Evolutionary conservation across 2,329 filamentous ascomycete species (phyloP).

Genomic region (Passalora sequoiae): DNA sequence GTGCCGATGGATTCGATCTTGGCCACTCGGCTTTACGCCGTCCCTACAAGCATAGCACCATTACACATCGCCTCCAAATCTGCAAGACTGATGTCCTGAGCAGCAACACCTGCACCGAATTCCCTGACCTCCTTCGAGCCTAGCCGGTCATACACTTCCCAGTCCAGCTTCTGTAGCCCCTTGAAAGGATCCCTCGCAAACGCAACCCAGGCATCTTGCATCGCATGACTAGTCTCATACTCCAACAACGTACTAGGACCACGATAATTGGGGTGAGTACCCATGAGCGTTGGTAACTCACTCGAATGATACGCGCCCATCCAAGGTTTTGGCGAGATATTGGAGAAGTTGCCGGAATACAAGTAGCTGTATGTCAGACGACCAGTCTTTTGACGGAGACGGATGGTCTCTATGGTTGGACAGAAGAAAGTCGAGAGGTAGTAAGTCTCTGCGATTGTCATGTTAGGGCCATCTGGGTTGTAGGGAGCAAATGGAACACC

Average conservation of each 20-base stretch:
- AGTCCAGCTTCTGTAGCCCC: constrained; percentile 24
- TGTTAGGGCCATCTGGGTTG: constrained; percentile 29
- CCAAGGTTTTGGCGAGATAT: constrained; percentile 38
- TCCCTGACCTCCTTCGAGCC: constrained; percentile 22
- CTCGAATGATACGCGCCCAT: constrained; percentile 42
- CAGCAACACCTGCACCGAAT: constrained; percentile 28
- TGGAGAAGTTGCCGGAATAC: constrained; percentile 41
- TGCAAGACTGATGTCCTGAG: constrained; percentile 25
- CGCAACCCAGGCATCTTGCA: constrained; percentile 32
- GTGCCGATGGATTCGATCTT: no score
- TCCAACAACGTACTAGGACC: constrained; percentile 23
- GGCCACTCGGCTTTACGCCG: no score
- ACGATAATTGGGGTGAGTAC: constrained; percentile 34
- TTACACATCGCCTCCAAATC: constrained; percentile 24
- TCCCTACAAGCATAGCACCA: constrained; percentile 10
- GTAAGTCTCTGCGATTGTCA: constrained; percentile 11
- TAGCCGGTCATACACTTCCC: constrained; percentile 20
- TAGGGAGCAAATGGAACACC: constrained; percentile 34
- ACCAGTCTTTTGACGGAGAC: constrained; percentile 27
- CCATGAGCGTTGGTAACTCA: constrained; percentile 39
- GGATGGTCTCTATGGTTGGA: constrained; percentile 27
- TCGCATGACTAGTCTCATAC: constrained; percentile 29
- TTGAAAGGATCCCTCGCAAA: constrained; percentile 35
- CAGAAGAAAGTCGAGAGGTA: constrained; percentile 27
- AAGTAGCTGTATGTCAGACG: constrained; percentile 39